Evolutionary conservation across 495 filamentous ascomycete genomes (phyloP).

Genomic region (Aspergillus taichungensis): DNA sequence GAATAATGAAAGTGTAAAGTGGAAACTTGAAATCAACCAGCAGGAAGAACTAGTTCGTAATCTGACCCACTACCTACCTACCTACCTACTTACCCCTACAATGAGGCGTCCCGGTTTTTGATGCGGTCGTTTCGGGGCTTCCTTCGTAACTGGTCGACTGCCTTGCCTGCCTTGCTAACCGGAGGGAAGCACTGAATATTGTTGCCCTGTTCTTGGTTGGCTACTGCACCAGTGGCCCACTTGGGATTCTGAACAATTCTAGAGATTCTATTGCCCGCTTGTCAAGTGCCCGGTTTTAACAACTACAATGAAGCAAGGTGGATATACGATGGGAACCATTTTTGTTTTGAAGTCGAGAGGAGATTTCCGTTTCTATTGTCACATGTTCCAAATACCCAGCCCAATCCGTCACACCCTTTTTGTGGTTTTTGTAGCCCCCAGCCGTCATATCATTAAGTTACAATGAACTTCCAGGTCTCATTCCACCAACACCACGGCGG

Average conservation of each 20-base stretch:
- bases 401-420: constrained; percentile 30
- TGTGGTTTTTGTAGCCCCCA: constrained; percentile 28
- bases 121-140: background rate
- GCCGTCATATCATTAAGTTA: constrained; percentile 42
- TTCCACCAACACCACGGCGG: constrained; percentile 8
- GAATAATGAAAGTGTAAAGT: too few species aligned
- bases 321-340: background rate
- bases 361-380: constrained; percentile 42
- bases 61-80: too few species aligned
- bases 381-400: constrained; percentile 32
- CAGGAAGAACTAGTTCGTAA: too few species aligned
- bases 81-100: too few species aligned
- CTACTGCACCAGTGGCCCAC: too few species aligned
- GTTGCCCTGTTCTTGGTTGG: too few species aligned
- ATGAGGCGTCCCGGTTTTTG: too few species aligned
- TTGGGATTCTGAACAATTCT: constrained; percentile 3
- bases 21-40: too few species aligned
- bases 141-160: background rate
- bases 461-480: constrained; percentile 12
- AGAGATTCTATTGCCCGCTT: background rate
- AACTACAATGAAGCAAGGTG: background rate
- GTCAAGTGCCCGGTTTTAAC: background rate
- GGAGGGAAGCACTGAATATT: too few species aligned
- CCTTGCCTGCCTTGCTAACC: too few species aligned
- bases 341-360: constrained; percentile 29